Conservation (phyloP, 441 rosid genomes). For the Populus trichocarpa region DNA sequence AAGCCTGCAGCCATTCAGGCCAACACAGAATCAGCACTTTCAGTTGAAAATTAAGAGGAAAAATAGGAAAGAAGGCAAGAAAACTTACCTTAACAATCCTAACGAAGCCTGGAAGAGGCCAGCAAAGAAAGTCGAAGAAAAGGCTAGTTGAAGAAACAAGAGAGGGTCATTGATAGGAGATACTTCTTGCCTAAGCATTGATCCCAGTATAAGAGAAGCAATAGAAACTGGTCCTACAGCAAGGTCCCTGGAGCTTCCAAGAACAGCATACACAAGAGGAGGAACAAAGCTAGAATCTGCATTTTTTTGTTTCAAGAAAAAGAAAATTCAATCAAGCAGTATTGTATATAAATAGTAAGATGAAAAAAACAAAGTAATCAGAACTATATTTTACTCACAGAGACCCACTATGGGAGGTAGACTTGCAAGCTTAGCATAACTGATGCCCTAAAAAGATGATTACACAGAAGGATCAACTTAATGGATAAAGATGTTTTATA, state of each 20-base stretch:
- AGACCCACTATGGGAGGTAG: constrained; percentile 89
- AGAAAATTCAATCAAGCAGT: not conserved
- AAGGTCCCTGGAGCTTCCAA: constrained; percentile 91
- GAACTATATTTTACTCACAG: constrained; percentile 45
- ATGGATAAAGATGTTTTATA: not conserved
- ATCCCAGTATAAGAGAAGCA: constrained; percentile 84
- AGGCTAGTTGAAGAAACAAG: constrained; percentile 83
- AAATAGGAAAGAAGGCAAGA: not conserved
- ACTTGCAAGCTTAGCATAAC: constrained; percentile 91
- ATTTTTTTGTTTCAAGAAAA: not conserved
- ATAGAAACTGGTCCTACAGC: constrained; percentile 95
- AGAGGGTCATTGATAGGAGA: constrained; percentile 58
- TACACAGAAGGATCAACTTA: not conserved
- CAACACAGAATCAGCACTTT: too few relatives aligned
- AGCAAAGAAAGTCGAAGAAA: constrained; percentile 84
- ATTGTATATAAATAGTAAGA: not conserved
- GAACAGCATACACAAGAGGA: constrained; percentile 79
- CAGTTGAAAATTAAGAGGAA: not conserved
- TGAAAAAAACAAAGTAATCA: not conserved
- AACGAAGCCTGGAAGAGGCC: constrained; percentile 89
- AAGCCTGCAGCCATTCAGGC: constrained; percentile 35
- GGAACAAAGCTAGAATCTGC: constrained; percentile 96
- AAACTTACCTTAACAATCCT: constrained; percentile 63
- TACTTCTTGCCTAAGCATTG: constrained; percentile 81
- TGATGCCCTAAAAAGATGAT: constrained; percentile 59